Evolutionary conservation across 148 eudicot genomes (phyloP).

Genomic region (Vaccinium myrtillus): DNA sequence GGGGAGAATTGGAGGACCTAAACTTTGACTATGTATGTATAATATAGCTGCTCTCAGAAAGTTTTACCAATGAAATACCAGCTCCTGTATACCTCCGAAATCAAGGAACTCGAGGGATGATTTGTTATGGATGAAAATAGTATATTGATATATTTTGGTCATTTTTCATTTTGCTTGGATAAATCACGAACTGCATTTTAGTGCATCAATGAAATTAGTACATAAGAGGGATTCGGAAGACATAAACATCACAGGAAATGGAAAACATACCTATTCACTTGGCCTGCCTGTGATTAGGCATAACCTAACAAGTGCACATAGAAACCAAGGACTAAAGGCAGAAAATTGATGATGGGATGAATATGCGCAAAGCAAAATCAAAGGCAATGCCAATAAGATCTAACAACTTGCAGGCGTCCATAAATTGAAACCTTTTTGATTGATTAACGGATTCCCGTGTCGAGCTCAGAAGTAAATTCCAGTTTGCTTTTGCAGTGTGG

Average conservation of each 20-base stretch:
- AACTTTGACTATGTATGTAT: background rate
- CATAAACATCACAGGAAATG: background rate
- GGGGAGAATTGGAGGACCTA: background rate
- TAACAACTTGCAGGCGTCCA: background rate
- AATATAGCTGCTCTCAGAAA: background rate
- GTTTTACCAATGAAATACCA: background rate
- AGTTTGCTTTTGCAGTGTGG: background rate
- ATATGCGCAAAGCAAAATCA: background rate
- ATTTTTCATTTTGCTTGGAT: background rate
- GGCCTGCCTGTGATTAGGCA: background rate
- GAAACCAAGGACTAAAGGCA: background rate
- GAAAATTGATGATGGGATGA: background rate
- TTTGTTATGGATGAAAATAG: background rate
- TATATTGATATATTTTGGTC: background rate
- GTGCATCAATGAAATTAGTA: background rate
- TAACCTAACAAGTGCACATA: background rate
- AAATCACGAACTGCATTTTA: background rate
- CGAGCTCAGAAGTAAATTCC: background rate
- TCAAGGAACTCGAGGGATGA: no score
- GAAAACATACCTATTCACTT: background rate
- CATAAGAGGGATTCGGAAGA: background rate
- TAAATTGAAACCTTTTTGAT: background rate
- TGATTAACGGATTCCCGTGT: background rate
- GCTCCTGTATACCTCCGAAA: background rate
- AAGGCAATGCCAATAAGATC: background rate